phyloP scores from a whole-genome alignment of 441 rosid species.

The Melastoma candidum region DNA sequence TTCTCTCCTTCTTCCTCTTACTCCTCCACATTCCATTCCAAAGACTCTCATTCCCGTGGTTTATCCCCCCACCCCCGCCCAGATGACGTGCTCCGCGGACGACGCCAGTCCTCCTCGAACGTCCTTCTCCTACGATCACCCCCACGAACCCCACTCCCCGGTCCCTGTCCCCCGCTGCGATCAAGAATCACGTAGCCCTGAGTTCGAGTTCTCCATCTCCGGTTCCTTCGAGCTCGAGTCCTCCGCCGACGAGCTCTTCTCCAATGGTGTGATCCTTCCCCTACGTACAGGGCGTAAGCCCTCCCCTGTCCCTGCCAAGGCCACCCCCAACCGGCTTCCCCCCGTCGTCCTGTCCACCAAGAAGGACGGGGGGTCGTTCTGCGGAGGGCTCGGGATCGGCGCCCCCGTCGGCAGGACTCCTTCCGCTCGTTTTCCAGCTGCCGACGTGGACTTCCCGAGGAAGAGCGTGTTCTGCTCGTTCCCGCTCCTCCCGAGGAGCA shows the following conservation, averaged over 20 bases:
- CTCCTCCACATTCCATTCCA: too few relatives aligned
- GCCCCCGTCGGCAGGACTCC: neutral
- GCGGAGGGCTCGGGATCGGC: neutral
- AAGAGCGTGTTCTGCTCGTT: conserved; percentile 8
- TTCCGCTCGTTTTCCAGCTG: neutral
- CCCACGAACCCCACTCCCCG: neutral
- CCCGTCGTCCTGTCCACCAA: neutral
- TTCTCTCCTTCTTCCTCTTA: too few relatives aligned
- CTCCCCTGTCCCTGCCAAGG: neutral
- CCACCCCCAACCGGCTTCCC: conserved; percentile 2
- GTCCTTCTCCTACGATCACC: conserved; percentile 9
- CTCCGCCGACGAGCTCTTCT: conserved; percentile 15
- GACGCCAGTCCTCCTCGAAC: conserved; percentile 7
- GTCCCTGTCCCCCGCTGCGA: neutral
- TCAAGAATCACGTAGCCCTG: neutral
- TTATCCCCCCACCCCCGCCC: too few relatives aligned
- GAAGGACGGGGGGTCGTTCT: neutral
- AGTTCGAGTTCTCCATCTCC: conserved; percentile 13
- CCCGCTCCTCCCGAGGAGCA: conserved; percentile 15
- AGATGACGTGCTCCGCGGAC: too few relatives aligned
- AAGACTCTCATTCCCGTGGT: too few relatives aligned
- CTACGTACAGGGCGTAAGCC: neutral
- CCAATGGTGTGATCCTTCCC: conserved; percentile 17
- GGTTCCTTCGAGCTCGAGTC: conserved; percentile 8
- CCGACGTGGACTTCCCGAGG: conserved; percentile 14